Evolutionary conservation across 1,284 basidiomycete genomes (phyloP).

Genomic region (Chalciporus sp.): DNA sequence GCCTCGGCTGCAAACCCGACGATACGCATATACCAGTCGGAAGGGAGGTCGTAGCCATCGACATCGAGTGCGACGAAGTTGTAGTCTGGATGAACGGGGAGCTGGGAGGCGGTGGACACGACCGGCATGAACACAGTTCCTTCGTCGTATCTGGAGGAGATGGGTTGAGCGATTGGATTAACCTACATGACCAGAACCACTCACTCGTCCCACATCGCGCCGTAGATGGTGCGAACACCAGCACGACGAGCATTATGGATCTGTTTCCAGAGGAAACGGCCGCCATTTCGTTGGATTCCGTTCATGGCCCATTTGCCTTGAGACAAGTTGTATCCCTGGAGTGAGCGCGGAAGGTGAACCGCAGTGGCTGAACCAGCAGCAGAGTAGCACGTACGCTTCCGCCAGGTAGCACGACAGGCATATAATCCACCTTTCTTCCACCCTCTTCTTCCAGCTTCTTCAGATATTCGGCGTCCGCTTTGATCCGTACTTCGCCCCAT

Average conservation of each 20-base stretch:
- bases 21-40: slow-evolving; percentile 83
- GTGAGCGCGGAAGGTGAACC: background rate
- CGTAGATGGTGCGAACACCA: slow-evolving; percentile 69
- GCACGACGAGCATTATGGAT: slow-evolving; percentile 62
- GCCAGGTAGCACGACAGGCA: slow-evolving; percentile 75
- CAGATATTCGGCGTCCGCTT: slow-evolving; percentile 61
- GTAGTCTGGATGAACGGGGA: slow-evolving; percentile 58
- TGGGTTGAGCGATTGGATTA: background rate
- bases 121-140: slow-evolving; percentile 77
- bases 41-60: slow-evolving; percentile 70
- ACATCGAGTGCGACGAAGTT: slow-evolving; percentile 69
- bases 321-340: slow-evolving; percentile 66
- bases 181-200: slow-evolving; percentile 28
- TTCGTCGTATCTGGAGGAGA: slow-evolving; percentile 65
- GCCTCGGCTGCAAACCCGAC: slow-evolving; percentile 70
- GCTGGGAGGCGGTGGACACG: slow-evolving; percentile 53
- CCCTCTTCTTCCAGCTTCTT: slow-evolving; percentile 48
- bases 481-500: slow-evolving; percentile 62
- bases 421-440: slow-evolving; percentile 64
- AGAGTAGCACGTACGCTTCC: slow-evolving; percentile 57
- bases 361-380: background rate
- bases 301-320: slow-evolving; percentile 70
- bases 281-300: slow-evolving; percentile 65
- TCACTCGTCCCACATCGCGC: slow-evolving; percentile 85
- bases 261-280: slow-evolving; percentile 75